Conservation (phyloP, 2,329 filamentous ascomycete genomes). For the Pseudogymnoascus sp. region DNA sequence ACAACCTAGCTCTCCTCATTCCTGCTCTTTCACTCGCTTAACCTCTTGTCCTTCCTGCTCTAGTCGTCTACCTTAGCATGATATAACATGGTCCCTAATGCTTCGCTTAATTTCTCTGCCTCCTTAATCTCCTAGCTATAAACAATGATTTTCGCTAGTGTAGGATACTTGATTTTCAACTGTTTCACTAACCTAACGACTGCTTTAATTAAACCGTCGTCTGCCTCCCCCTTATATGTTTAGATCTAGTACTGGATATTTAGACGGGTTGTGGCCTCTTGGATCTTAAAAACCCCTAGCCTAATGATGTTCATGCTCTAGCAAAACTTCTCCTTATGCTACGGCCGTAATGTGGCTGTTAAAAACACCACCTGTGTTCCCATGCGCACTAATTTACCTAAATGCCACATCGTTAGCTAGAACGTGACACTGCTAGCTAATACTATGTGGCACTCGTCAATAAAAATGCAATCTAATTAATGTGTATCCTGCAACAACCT, state of each 20-base stretch:
- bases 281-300: neutral
- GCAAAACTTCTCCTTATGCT: neutral
- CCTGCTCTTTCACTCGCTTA: constrained; percentile 9
- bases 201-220: neutral
- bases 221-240: neutral
- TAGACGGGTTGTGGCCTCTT: neutral
- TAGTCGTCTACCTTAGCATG: neutral
- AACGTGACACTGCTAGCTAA: no score
- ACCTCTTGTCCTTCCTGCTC: neutral
- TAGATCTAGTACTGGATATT: neutral
- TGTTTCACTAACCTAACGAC: neutral
- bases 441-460: no score
- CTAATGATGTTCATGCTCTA: neutral
- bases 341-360: neutral
- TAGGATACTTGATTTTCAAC: neutral
- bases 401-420: no score
- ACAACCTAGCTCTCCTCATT: constrained; percentile 20
- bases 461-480: no score
- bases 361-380: neutral
- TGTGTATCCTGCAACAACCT: no score
- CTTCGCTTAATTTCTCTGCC: neutral
- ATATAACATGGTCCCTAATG: neutral
- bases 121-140: neutral
- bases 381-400: no score
- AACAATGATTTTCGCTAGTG: neutral